Conservation (phyloP, 257 asterid species). For the Solanum chiquidenum region DNA sequence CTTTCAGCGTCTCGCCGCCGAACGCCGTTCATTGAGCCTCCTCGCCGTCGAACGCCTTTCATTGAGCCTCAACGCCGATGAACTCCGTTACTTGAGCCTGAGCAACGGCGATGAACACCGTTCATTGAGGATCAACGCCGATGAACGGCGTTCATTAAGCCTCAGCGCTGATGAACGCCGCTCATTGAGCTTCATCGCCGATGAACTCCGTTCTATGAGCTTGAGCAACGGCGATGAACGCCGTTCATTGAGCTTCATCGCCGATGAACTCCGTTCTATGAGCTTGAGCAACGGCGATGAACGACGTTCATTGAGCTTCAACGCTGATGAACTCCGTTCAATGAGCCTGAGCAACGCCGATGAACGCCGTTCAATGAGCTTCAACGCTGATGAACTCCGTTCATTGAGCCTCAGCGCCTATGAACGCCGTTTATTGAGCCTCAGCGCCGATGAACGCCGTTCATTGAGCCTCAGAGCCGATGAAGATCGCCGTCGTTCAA, state of each 20-base stretch:
- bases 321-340: conserved; percentile 6
- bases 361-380: conserved; percentile 31
- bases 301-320: conserved; percentile 35
- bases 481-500: conserved; percentile 10
- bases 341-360: conserved; percentile 7
- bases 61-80: not conserved
- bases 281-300: not conserved
- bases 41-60: conserved; percentile 20
- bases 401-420: conserved; percentile 34
- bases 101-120: not conserved
- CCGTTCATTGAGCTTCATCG: conserved; percentile 35
- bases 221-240: conserved; percentile 17
- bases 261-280: conserved; percentile 12
- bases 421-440: conserved; percentile 35
- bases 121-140: not conserved
- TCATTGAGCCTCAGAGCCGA: conserved; percentile 11
- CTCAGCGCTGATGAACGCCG: conserved; percentile 29
- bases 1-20: conserved; percentile 17
- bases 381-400: conserved; percentile 9
- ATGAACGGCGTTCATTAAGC: conserved; percentile 44
- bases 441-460: conserved; percentile 20
- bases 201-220: conserved; percentile 46
- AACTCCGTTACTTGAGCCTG: not conserved
- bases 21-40: conserved; percentile 17
- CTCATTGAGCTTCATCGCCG: not conserved